Conservation (phyloP, 139 green algal species). For the Auxenochlorella pyrenoidosa region DNA sequence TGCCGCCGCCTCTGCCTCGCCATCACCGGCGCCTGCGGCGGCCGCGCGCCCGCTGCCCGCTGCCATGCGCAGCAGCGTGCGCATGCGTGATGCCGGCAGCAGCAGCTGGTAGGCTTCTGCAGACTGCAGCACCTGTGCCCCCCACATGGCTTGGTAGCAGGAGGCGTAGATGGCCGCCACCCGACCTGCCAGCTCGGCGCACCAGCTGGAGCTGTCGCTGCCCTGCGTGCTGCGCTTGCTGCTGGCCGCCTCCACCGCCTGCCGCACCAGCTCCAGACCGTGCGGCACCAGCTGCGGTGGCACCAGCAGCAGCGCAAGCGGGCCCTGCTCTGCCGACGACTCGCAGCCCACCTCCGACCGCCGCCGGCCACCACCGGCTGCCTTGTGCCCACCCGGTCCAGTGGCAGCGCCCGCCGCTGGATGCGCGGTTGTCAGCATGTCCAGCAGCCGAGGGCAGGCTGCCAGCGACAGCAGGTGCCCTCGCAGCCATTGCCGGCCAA, state of each 20-base stretch:
- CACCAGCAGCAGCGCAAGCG: slow-evolving; percentile 27
- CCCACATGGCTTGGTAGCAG: slow-evolving; percentile 36
- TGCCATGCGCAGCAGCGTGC: slow-evolving; percentile 6
- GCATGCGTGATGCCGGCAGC: background rate
- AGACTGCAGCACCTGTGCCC: slow-evolving; percentile 19
- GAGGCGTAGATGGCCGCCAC: slow-evolving; percentile 5
- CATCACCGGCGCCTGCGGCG: background rate
- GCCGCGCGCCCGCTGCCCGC: background rate
- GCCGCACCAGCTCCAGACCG: slow-evolving; percentile 8
- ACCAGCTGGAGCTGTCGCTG: background rate
- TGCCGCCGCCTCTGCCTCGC: slow-evolving; percentile 3
- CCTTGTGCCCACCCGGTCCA: background rate
- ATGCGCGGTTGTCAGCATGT: background rate
- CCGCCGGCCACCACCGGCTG: background rate
- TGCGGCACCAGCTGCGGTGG: slow-evolving; percentile 21
- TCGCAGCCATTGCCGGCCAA: background rate
- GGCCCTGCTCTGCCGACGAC: background rate
- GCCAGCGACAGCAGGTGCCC: background rate
- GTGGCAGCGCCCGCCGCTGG: background rate
- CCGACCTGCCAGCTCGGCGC: background rate
- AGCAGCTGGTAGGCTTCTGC: slow-evolving; percentile 21
- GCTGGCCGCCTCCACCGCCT: slow-evolving; percentile 1
- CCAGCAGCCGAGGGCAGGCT: slow-evolving; percentile 24
- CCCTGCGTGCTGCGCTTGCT: background rate
- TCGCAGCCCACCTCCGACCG: background rate